Base-by-base conservation (phyloP, 2,329 filamentous ascomycete species). In the Lasiodiplodia sp. region DNA sequence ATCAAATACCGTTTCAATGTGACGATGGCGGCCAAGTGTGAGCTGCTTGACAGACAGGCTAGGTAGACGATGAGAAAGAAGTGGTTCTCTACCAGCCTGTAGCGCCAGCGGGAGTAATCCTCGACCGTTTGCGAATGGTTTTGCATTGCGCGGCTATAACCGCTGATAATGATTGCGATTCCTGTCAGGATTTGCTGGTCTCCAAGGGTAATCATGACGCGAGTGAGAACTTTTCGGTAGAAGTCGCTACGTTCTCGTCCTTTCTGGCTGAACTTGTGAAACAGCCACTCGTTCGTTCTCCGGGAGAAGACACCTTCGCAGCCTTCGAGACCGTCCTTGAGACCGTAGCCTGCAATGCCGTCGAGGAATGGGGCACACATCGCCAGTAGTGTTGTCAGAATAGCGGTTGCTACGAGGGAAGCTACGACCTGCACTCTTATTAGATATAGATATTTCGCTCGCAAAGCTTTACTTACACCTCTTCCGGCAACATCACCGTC, bases 331-430 rank as follows among this genome's bases (percentile, higher is more conserved):
- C 40, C 58, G 18, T 25, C 58, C 16, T 34, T 34, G 25, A 62
- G 40, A 18, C 58, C 58, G 31, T 49, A 67, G 49, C 76, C 72
- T 60, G 74, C 75, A 0, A 73, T 72, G 58, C 77, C 75, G 64
- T 77, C 75, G 52, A 78, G 74, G n/a, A 77, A 60, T 72, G 77
- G 77, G 7, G 75, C 76, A 14, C 77, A 69, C n/a, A 77, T 73
- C 0, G 75, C 76, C 21, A 75, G 74, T 2, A 69, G 68, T 1
- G 62, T 65, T 2, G 76, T 77, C 72, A 77, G 73, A 56, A 73
- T 70, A 68, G 75, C 77, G 28, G 75, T 74, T 34, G 75, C 69
- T 16, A 76, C 72, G 47, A 77, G 76, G 1, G 76, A 77, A 1
- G 76, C 51, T 1, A 78, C 76, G 23, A 78, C 75, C 76, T 78